These are phyloP conservation scores for Magnusiomyces tetraspermus DNA, from an alignment of 1,139 yeast species.

Conservation along the genomic window DNA sequence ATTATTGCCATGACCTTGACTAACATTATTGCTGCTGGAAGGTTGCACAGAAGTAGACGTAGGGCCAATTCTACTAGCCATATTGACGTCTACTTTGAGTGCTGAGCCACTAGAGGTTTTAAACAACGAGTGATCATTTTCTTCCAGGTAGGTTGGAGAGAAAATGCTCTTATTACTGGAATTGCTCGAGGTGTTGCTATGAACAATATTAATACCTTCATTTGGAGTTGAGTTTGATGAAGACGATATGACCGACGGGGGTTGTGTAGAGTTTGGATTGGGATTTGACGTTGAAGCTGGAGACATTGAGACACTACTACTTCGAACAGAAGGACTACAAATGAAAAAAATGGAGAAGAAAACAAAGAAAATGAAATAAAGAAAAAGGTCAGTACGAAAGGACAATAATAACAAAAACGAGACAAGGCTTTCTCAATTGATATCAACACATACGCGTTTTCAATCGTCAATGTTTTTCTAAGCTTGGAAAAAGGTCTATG, in stretches of 20 bases:
- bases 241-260: too few relatives aligned
- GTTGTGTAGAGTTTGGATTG: too few relatives aligned
- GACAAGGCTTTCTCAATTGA: too few relatives aligned
- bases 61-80: too few relatives aligned
- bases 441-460: not conserved
- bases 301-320: too few relatives aligned
- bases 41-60: not conserved
- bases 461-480: not conserved
- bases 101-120: not conserved
- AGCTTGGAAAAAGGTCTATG: constrained; percentile 3
- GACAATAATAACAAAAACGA: too few relatives aligned
- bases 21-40: too few relatives aligned
- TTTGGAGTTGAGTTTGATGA: too few relatives aligned
- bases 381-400: too few relatives aligned
- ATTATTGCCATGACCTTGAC: not conserved
- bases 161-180: not conserved
- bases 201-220: not conserved
- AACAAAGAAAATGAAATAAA: not conserved
- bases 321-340: not conserved
- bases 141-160: constrained; percentile 1
- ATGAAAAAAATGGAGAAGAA: not conserved
- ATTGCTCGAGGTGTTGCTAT: not conserved
- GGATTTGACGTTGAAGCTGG: too few relatives aligned
- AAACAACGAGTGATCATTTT: not conserved
- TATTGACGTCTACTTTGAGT: not conserved